Percentiles rank a stretch among this genome's conserved stretches.
Conservation (phyloP, 2,329 filamentous ascomycete species). For the Sclerotinia trifoliorum region DNA sequence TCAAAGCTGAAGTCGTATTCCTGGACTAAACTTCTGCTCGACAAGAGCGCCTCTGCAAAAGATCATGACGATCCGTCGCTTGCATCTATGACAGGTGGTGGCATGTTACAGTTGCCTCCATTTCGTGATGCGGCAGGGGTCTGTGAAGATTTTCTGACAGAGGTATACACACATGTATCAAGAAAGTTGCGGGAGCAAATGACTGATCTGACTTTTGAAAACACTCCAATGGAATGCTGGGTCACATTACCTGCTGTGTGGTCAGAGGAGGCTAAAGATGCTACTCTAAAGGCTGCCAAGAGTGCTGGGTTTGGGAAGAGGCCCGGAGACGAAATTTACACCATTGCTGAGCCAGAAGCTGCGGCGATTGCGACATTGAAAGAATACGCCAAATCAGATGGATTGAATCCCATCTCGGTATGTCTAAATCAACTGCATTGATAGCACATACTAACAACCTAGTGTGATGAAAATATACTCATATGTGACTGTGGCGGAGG, state of each 20-base stretch:
- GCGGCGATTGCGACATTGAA: constrained; percentile 33
- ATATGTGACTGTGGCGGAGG: constrained; percentile 36
- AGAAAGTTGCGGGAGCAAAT: constrained; percentile 22
- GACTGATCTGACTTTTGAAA: constrained; percentile 24
- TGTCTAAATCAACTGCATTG: background rate
- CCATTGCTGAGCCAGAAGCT: constrained; percentile 36
- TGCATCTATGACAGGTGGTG: constrained; percentile 5
- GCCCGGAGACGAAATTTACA: constrained; percentile 28
- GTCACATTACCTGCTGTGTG: constrained; percentile 35
- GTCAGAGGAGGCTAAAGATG: constrained; percentile 34
- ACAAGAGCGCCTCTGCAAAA: constrained; percentile 26
- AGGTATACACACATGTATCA: constrained; percentile 28
- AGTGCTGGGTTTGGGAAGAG: constrained; percentile 30
- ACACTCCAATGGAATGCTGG: constrained; percentile 32
- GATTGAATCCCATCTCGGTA: constrained; percentile 27
- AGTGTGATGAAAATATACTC: constrained; percentile 30
- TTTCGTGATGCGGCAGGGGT: constrained; percentile 28
- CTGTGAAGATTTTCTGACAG: constrained; percentile 32
- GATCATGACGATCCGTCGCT: constrained; percentile 30
- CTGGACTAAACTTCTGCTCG: constrained; percentile 36
- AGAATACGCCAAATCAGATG: constrained; percentile 15
- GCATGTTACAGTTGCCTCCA: constrained; percentile 27
- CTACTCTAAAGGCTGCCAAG: constrained; percentile 32
- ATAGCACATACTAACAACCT: background rate
- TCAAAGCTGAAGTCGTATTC: constrained; percentile 32